Conservation (phyloP, 129 eudicot species). For the Scalesia atractyloides region DNA sequence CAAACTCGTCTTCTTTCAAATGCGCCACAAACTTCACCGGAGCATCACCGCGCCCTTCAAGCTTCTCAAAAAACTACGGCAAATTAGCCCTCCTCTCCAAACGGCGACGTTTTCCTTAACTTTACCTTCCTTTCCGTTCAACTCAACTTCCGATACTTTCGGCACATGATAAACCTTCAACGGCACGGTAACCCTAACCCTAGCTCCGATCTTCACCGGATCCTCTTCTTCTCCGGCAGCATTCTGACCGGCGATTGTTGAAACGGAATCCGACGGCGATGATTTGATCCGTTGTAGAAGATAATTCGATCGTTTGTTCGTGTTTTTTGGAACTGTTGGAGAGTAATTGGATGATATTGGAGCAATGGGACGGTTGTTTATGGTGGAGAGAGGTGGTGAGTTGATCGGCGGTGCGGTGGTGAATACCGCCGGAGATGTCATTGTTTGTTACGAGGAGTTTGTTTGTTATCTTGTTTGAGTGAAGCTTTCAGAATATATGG, state of each 20-base stretch:
- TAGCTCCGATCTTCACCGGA: constrained; percentile 57
- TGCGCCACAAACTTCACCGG: constrained; percentile 71
- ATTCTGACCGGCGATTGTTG: constrained; percentile 24
- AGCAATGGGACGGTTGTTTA: constrained; percentile 9
- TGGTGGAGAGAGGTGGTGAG: constrained; percentile 30
- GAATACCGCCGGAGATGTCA: constrained; percentile 45
- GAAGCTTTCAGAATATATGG: constrained; percentile 31
- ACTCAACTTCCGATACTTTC: constrained; percentile 52
- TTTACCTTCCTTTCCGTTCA: constrained; percentile 58
- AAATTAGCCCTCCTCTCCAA: constrained; percentile 80
- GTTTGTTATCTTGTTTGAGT: constrained; percentile 23
- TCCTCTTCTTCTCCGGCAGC: constrained; percentile 37
- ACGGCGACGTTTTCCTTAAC: constrained; percentile 73
- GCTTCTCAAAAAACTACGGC: constrained; percentile 61
- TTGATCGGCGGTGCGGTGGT: constrained; percentile 37
- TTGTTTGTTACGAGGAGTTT: constrained; percentile 1
- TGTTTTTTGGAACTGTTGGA: constrained; percentile 13
- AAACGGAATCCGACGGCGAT: constrained; percentile 38
- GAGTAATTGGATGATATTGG: constrained; percentile 13
- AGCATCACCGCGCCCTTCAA: constrained; percentile 56
- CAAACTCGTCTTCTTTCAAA: constrained; percentile 89
- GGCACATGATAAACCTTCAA: constrained; percentile 81
- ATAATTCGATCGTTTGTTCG: neutral
- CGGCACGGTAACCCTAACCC: constrained; percentile 70
- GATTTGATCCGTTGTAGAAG: constrained; percentile 22